phyloP scores from a whole-genome alignment of 2,329 filamentous ascomycete genomes.

The Diplodia corticola region DNA sequence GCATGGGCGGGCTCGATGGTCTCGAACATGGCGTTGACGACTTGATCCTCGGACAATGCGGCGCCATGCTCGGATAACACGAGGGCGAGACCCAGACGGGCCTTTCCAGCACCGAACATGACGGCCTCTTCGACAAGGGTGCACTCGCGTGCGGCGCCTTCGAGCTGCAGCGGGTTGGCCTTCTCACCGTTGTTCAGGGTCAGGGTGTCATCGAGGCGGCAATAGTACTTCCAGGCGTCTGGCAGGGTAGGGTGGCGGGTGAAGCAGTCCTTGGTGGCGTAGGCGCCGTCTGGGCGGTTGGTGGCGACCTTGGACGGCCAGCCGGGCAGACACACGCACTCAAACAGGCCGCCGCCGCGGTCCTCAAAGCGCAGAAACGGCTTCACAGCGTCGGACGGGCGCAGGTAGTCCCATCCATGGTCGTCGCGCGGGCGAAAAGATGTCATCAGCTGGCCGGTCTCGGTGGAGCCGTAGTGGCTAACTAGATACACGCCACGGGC shows the following conservation, averaged over 20 bases:
- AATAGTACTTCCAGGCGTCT: conserved; percentile 51
- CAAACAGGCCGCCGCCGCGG: conserved; percentile 38
- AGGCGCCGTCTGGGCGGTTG: conserved; percentile 37
- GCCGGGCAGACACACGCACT: conserved; percentile 38
- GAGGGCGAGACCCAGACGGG: conserved; percentile 56
- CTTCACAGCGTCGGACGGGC: conserved; percentile 42
- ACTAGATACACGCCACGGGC: conserved; percentile 56
- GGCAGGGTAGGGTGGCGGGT: conserved; percentile 44
- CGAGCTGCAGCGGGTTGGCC: conserved; percentile 51
- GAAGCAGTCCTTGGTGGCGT: conserved; percentile 44
- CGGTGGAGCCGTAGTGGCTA: conserved; percentile 61
- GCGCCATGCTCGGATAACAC: conserved; percentile 50
- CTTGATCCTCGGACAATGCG: conserved; percentile 45
- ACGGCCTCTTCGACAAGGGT: conserved; percentile 57
- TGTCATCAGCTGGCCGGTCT: conserved; percentile 63
- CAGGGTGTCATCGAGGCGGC: conserved; percentile 51
- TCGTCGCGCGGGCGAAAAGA: conserved; percentile 56
- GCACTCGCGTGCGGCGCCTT: conserved; percentile 56
- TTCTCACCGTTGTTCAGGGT: conserved; percentile 54
- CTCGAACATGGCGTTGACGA: conserved; percentile 53
- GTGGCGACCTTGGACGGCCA: conserved; percentile 45
- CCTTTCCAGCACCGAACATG: conserved; percentile 57
- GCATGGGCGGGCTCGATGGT: conserved; percentile 54
- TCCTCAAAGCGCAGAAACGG: conserved; percentile 43
- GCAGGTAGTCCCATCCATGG: conserved; percentile 62